phyloP scores from a whole-genome alignment of 2,329 filamentous ascomycete species.

The Claviceps cyperi region DNA sequence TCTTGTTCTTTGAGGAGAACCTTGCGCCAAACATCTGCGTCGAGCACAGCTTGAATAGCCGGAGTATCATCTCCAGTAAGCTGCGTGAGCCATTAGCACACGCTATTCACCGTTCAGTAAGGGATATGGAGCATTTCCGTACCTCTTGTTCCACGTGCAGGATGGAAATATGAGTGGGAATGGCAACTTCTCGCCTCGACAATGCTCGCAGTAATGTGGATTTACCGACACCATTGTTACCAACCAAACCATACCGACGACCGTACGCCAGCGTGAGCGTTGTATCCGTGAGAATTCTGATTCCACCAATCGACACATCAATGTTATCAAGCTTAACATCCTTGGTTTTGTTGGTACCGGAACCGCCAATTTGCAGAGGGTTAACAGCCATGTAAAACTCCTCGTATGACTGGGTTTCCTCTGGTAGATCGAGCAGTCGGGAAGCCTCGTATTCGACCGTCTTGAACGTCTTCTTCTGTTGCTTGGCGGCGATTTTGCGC shows the following conservation, averaged over 20 bases:
- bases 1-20: constrained; percentile 81
- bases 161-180: constrained; percentile 96
- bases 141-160: constrained; percentile 97
- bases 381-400: constrained; percentile 99
- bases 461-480: constrained; percentile 97
- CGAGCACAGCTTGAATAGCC: constrained; percentile 84
- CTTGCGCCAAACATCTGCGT: constrained; percentile 97
- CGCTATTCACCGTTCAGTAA: not conserved
- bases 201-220: constrained; percentile 86
- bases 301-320: constrained; percentile 82
- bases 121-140: constrained; percentile 13
- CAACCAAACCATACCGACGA: constrained; percentile 88
- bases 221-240: constrained; percentile 98
- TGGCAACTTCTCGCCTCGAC: constrained; percentile 81
- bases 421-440: constrained; percentile 67
- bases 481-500: constrained; percentile 92
- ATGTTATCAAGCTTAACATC: constrained; percentile 97
- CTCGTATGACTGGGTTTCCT: constrained; percentile 83
- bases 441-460: constrained; percentile 97
- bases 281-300: constrained; percentile 81
- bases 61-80: constrained; percentile 92
- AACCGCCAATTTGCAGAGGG: constrained; percentile 69
- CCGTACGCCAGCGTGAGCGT: constrained; percentile 82
- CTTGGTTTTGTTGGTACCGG: constrained; percentile 77
- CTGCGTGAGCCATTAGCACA: constrained; percentile 26